Conservation (phyloP, 1,139 yeast genomes). For the Pichia sp. region DNA sequence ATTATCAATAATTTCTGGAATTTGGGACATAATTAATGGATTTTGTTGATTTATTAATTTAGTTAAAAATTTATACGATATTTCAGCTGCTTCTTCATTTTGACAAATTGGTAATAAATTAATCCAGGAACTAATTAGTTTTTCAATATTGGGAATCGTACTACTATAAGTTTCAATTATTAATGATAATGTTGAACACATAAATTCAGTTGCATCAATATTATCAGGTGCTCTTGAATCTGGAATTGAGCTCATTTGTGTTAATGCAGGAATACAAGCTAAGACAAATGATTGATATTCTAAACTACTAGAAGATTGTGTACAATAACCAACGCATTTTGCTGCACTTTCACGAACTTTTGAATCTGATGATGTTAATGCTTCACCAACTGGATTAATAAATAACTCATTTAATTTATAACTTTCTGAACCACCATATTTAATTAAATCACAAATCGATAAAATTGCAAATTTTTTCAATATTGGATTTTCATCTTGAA, state of each 20-base stretch:
- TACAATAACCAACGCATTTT: slow-evolving; percentile 78
- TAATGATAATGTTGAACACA: slow-evolving; percentile 78
- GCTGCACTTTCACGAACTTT: slow-evolving; percentile 85
- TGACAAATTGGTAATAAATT: slow-evolving; percentile 72
- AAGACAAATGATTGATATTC: slow-evolving; percentile 58
- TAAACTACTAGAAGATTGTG: slow-evolving; percentile 62
- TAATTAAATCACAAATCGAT: slow-evolving; percentile 72
- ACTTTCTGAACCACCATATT: slow-evolving; percentile 68
- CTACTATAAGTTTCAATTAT: slow-evolving; percentile 54
- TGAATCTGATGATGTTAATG: slow-evolving; percentile 62
- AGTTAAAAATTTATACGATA: slow-evolving; percentile 68
- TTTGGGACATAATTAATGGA: slow-evolving; percentile 42
- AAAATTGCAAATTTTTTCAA: slow-evolving; percentile 75
- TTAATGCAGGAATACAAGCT: slow-evolving; percentile 65
- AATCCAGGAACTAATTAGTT: slow-evolving; percentile 70
- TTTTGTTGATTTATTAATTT: slow-evolving; percentile 69
- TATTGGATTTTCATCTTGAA: slow-evolving; percentile 61
- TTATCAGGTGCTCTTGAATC: slow-evolving; percentile 84
- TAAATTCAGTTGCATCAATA: slow-evolving; percentile 80
- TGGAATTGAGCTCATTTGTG: slow-evolving; percentile 70
- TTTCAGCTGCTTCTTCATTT: slow-evolving; percentile 90
- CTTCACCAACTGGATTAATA: slow-evolving; percentile 54
- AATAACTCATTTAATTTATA: slow-evolving; percentile 59
- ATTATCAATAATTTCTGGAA: slow-evolving; percentile 63
- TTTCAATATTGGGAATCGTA: slow-evolving; percentile 52